Conservation (phyloP, 2,329 filamentous ascomycete species). For the Orbilia brochopaga region DNA sequence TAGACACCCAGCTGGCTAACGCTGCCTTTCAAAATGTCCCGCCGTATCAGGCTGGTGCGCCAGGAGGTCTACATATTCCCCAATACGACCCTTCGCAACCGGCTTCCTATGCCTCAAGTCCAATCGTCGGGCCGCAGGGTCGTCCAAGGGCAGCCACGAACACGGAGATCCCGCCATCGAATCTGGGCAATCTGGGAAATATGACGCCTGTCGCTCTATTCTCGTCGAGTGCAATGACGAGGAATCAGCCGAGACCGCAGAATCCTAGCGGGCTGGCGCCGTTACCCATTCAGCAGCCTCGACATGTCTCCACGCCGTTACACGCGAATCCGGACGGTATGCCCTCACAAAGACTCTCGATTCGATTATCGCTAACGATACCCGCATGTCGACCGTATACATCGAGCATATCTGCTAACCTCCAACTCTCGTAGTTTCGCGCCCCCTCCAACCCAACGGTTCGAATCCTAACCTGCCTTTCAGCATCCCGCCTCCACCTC, state of each 20-base stretch:
- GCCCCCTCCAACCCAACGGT: slow-evolving; percentile 34
- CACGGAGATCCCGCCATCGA: slow-evolving; percentile 44
- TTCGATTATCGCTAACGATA: neutral
- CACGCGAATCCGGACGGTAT: slow-evolving; percentile 38
- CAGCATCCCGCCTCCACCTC: slow-evolving; percentile 44
- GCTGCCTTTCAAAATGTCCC: slow-evolving; percentile 40
- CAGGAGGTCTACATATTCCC: slow-evolving; percentile 39
- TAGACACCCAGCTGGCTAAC: slow-evolving; percentile 45
- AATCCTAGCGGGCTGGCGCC: slow-evolving; percentile 32
- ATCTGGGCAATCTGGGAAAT: slow-evolving; percentile 45
- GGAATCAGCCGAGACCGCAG: slow-evolving; percentile 36
- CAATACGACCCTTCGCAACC: slow-evolving; percentile 50
- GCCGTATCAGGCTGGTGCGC: slow-evolving; percentile 30
- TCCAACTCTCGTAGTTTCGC: slow-evolving; percentile 27
- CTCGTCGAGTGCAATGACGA: slow-evolving; percentile 36
- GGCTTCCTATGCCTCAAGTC: slow-evolving; percentile 49
- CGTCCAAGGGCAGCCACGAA: slow-evolving; percentile 48
- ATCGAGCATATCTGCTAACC: slow-evolving; percentile 12
- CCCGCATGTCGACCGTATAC: neutral
- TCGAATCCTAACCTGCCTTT: slow-evolving; percentile 46
- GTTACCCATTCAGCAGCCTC: slow-evolving; percentile 44
- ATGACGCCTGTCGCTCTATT: slow-evolving; percentile 50
- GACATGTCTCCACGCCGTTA: slow-evolving; percentile 43
- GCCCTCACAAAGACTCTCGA: neutral
- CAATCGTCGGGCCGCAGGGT: slow-evolving; percentile 35